These are phyloP conservation scores for Penicillium sp. DNA, from an alignment of 2,329 filamentous ascomycete species.

Conservation along the genomic window DNA sequence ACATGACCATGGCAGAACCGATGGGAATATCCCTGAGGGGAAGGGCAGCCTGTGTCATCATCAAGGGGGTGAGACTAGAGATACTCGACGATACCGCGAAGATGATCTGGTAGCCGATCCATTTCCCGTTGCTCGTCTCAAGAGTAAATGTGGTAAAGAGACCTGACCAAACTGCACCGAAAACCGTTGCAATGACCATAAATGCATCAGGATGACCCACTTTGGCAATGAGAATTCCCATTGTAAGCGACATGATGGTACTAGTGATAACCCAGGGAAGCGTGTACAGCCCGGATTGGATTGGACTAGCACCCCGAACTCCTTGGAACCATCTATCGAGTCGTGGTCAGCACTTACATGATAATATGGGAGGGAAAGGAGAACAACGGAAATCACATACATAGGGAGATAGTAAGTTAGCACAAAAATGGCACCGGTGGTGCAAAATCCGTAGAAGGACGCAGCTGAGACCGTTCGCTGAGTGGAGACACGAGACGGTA, in stretches of 20 bases:
- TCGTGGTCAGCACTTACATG: no score
- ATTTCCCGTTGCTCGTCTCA: neutral
- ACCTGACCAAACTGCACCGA: neutral
- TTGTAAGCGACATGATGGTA: constrained; percentile 40
- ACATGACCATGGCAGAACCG: no score
- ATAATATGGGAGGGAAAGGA: no score
- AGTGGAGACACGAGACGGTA: neutral
- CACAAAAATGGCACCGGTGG: neutral
- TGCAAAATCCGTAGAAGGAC: neutral
- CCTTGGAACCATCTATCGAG: constrained; percentile 46
- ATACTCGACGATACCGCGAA: neutral
- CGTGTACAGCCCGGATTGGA: constrained; percentile 39
- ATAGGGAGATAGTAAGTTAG: constrained; percentile 44
- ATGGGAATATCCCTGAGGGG: no score
- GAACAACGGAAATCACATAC: no score
- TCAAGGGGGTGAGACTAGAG: no score
- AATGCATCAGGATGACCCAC: neutral
- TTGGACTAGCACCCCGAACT: constrained; percentile 44
- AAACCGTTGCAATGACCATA: neutral
- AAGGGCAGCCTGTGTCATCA: no score
- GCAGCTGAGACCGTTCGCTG: neutral
- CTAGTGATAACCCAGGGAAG: neutral
- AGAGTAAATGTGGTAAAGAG: neutral
- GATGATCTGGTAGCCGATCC: neutral
- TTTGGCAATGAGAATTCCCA: constrained; percentile 17